These are phyloP conservation scores for Herpotrichia juniperi DNA, from an alignment of 2,329 filamentous ascomycete genomes.

Conservation along the genomic window DNA sequence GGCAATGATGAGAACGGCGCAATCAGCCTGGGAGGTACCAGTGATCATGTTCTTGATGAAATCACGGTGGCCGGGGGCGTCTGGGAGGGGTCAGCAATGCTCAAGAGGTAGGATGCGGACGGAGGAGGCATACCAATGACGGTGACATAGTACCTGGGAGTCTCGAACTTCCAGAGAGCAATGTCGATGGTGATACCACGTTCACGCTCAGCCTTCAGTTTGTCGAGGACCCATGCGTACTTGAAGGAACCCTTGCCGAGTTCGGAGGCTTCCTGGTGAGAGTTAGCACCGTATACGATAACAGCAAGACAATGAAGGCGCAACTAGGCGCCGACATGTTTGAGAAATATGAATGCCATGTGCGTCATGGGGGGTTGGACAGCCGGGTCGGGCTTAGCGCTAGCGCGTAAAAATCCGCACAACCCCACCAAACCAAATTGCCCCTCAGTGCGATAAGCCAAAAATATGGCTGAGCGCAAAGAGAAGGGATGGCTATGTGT, in stretches of 20 bases:
- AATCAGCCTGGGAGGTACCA: constrained; percentile 99
- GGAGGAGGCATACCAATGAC: constrained; percentile 74
- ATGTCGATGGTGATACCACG: constrained; percentile 99
- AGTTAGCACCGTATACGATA: constrained; percentile 43
- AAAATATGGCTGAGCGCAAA: constrained; percentile 34
- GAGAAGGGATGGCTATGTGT: constrained; percentile 20
- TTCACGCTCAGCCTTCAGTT: constrained; percentile 99
- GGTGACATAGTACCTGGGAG: constrained; percentile 95
- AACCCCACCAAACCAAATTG: constrained; percentile 47
- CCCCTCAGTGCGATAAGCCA: constrained; percentile 44
- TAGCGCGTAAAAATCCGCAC: constrained; percentile 45
- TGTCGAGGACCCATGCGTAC: constrained; percentile 99
- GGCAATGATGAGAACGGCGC: constrained; percentile 99
- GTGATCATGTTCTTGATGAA: constrained; percentile 99
- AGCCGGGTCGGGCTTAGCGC: constrained; percentile 37
- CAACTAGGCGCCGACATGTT: constrained; percentile 1
- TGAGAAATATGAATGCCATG: constrained; percentile 16
- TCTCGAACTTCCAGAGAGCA: constrained; percentile 99
- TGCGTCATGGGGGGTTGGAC: constrained; percentile 43
- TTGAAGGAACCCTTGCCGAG: constrained; percentile 99
- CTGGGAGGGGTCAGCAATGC: constrained; percentile 24
- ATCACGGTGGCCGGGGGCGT: constrained; percentile 99
- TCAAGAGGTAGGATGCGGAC: constrained; percentile 11
- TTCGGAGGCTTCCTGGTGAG: constrained; percentile 88
- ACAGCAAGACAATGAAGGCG: not conserved